phyloP scores from a whole-genome alignment of 2,329 filamentous ascomycete species.

The Orbilia blumenaviensis region DNA sequence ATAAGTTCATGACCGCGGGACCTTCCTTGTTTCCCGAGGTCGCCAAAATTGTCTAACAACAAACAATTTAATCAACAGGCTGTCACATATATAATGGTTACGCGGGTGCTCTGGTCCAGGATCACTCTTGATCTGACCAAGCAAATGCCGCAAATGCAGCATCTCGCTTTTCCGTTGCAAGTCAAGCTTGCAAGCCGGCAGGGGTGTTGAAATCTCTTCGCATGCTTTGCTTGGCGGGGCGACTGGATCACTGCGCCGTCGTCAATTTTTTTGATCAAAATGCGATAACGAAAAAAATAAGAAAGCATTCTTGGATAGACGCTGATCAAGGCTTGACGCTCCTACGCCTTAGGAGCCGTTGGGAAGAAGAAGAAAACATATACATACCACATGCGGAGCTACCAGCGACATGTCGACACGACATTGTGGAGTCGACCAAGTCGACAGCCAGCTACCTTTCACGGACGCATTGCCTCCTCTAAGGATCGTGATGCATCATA shows the following conservation, averaged over 20 bases:
- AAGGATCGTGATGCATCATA: not conserved
- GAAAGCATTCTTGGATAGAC: not conserved
- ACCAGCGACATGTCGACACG: not conserved
- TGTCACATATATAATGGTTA: not conserved
- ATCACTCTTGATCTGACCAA: not conserved
- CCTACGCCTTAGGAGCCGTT: constrained; percentile 10
- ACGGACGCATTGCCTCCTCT: not conserved
- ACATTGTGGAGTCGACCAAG: not conserved
- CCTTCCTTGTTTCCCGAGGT: not conserved
- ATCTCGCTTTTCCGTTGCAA: not conserved
- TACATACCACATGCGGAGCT: not conserved
- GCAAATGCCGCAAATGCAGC: not conserved
- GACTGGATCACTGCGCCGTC: not conserved
- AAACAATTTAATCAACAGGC: too few relatives aligned
- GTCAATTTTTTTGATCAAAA: not conserved
- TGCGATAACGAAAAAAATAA: not conserved
- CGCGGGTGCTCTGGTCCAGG: not conserved
- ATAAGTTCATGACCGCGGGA: not conserved
- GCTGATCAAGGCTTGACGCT: constrained; percentile 4
- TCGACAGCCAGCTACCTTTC: not conserved
- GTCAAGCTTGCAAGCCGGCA: not conserved
- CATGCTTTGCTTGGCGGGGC: not conserved
- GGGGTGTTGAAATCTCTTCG: not conserved
- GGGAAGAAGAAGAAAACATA: constrained; percentile 6
- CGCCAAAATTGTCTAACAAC: not conserved